A percentile compares a stretch with the other conserved stretches of the same genome.
These are phyloP conservation scores for Microdochium bolleyi DNA, from an alignment of 2,329 filamentous ascomycete genomes.

Conservation along the genomic window DNA sequence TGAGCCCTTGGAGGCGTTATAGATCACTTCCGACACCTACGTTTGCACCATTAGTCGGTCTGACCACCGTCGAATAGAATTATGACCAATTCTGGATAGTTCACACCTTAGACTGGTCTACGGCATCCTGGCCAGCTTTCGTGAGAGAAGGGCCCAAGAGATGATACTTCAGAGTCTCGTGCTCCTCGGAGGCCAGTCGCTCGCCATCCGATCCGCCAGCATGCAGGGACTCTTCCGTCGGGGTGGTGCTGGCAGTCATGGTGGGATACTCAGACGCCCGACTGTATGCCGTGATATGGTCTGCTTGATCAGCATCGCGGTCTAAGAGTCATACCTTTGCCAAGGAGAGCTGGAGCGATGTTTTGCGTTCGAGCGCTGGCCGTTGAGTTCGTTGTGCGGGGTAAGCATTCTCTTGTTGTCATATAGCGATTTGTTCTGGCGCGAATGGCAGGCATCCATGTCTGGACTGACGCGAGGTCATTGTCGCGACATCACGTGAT, in stretches of 20 bases:
- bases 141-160: constrained; percentile 85
- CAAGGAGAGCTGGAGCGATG: no score
- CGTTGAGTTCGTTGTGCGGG: no score
- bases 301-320: no score
- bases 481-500: no score
- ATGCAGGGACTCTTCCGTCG: not conserved
- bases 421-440: no score
- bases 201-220: not conserved
- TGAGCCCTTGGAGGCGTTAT: constrained; percentile 91
- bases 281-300: no score
- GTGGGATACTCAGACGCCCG: no score
- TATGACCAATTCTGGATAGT: not conserved
- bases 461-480: no score
- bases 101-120: constrained; percentile 78
- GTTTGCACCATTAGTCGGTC: constrained; percentile 3
- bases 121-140: constrained; percentile 85
- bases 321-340: no score
- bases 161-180: constrained; percentile 74
- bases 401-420: no score
- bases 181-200: constrained; percentile 10
- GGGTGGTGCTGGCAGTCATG: not conserved
- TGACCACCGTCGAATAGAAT: not conserved
- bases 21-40: constrained; percentile 89
- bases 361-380: no score
- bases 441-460: no score